Conservation (phyloP, 208 protist species). For the Leishmania major region DNA sequence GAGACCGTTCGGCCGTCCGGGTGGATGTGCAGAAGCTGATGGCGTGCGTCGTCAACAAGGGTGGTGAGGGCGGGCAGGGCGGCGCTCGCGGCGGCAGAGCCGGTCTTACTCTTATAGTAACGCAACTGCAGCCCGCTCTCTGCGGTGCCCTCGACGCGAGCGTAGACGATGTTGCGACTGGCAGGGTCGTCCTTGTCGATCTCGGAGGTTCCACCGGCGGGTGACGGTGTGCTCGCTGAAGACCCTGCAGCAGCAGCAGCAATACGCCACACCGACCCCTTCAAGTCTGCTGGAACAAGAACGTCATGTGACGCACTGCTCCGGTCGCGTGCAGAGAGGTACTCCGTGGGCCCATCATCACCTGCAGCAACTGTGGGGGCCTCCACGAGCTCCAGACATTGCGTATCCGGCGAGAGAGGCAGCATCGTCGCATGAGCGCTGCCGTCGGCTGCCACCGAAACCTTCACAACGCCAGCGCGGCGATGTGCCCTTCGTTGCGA, state of each 20-base stretch:
- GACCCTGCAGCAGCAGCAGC: not conserved
- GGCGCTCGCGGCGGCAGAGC: not conserved
- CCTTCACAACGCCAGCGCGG: slow-evolving; percentile 26
- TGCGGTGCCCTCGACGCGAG: slow-evolving; percentile 23
- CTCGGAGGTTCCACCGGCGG: not conserved
- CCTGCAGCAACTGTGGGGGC: not conserved
- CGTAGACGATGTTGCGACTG: slow-evolving; percentile 22
- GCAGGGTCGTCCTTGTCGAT: slow-evolving; percentile 9
- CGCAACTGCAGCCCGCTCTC: slow-evolving; percentile 28
- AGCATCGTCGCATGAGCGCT: slow-evolving; percentile 19
- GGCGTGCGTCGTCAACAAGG: slow-evolving; percentile 38
- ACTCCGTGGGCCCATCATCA: not conserved
- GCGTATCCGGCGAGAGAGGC: slow-evolving; percentile 9
- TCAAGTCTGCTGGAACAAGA: slow-evolving; percentile 15
- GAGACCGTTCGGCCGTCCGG: slow-evolving; percentile 12
- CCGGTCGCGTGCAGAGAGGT: not conserved
- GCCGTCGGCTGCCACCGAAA: slow-evolving; percentile 7
- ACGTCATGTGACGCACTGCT: not conserved
- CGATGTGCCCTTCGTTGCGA: not conserved
- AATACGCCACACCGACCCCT: slow-evolving; percentile 20
- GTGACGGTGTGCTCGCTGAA: not conserved
- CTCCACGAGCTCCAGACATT: slow-evolving; percentile 26
- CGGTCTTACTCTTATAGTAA: slow-evolving; percentile 15
- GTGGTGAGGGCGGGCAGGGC: not conserved
- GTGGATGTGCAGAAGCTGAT: slow-evolving; percentile 37